Evolutionary conservation across 768 basidiomycete species (phyloP), one percentile per base, ranked within the genome.

Genomic region (Fomitopsis serialis): DNA sequence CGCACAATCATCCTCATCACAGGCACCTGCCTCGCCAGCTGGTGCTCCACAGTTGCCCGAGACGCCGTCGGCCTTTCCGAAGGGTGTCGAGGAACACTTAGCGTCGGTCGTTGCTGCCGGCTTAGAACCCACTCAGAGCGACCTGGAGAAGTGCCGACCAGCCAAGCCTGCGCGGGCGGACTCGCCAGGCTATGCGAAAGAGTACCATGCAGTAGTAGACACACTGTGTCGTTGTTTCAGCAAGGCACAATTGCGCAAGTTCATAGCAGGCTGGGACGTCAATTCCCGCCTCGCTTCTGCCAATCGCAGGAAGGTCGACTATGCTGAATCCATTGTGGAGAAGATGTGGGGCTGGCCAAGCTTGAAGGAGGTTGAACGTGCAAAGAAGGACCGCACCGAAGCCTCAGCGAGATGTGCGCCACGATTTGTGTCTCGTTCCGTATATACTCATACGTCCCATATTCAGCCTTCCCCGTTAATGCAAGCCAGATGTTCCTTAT

Each of bases 341-440:
- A 69, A 76, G 54, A 70, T 74, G 52, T 92, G 89, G 89, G 72
- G 71, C 24, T 89, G 85, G 86, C 81, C 83, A 6, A 78, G 83
- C 24, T 63, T 87, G 50, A 67, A 72, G 43, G 73, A 77, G 27
- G 71, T 85, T 6, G 73, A 78, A 61, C 76, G 75, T 61, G 68
- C 74, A 49, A 72, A 70, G 61, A 72, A 72, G 44, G 80, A 81
- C 46, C 69, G 68, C 65, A 82, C 73, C 15, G 80, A 82, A 63
- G 62, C 75, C 3, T 63, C 69, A 19, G 65, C 69, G 37, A 68
- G 74, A 63, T 67, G 84, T 84, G 61, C 53, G 79, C 50, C 25
- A 29, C 22, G 5, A 51, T 34, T 3, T 19, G 24, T 17, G 40
- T n/a, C 15, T 34, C 12, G 19, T 48, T 1, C 24, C n/a, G n/a